A percentile compares a stretch with the other conserved stretches of the same genome.
phyloP scores from a whole-genome alignment of 2,329 filamentous ascomycete species.

The Xenosphaeropsis pyriputrescens region DNA sequence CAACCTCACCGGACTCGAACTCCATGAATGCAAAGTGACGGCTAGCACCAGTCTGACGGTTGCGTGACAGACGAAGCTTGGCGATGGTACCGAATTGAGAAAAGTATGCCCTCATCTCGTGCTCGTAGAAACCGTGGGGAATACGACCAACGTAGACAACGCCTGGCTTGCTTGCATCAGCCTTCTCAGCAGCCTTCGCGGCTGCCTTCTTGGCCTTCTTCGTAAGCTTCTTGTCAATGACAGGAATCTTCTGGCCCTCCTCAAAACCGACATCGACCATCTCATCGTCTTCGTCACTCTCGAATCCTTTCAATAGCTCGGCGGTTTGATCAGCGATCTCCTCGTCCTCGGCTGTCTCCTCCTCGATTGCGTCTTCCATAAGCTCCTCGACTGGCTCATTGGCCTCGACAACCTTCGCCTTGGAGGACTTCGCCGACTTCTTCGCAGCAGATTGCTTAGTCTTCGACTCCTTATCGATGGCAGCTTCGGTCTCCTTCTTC shows the following conservation, averaged over 20 bases:
- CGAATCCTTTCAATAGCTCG: conserved; percentile 36
- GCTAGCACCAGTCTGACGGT: conserved; percentile 78
- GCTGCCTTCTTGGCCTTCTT: conserved; percentile 29
- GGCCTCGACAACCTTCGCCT: conserved; percentile 7
- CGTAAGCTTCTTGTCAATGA: conserved; percentile 31
- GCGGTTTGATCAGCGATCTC: conserved; percentile 34
- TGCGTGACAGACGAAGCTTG: conserved; percentile 70
- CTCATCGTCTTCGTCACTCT: conserved; percentile 32
- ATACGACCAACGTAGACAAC: conserved; percentile 85
- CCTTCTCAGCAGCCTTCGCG: conserved; percentile 22
- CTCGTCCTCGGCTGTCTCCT: conserved; percentile 17
- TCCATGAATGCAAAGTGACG: conserved; percentile 96
- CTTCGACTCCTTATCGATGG: conserved; percentile 6
- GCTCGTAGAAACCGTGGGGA: conserved; percentile 93
- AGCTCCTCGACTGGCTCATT: conserved; percentile 7
- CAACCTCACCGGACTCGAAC: conserved; percentile 64
- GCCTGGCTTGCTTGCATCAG: conserved; percentile 43
- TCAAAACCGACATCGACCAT: conserved; percentile 25
- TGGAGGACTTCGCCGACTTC: conserved; percentile 7
- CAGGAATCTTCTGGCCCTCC: conserved; percentile 25
- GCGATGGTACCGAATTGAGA: conserved; percentile 79
- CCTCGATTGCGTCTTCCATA: conserved; percentile 6
- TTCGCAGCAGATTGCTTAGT: conserved; percentile 9
- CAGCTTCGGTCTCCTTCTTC: conserved; percentile 11
- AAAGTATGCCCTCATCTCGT: conserved; percentile 89